Evolutionary conservation across 2,329 filamentous ascomycete genomes (phyloP).

Genomic region (Monilinia polystroma): DNA sequence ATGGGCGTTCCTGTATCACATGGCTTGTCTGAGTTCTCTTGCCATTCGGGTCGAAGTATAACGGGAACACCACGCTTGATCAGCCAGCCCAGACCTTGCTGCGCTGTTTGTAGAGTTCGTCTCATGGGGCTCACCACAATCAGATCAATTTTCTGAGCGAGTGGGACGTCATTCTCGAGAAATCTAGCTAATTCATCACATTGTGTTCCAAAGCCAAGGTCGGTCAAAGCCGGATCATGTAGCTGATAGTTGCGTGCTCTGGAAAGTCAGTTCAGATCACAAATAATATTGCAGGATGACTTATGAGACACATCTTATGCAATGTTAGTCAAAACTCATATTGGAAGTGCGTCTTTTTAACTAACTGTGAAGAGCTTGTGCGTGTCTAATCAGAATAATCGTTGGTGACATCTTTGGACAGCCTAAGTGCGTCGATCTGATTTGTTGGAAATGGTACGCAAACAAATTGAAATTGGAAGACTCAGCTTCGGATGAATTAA

Average conservation of each 20-base stretch:
- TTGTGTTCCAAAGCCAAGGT: conserved; percentile 32
- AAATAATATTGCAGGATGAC: conserved; percentile 28
- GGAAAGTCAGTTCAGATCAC: conserved; percentile 28
- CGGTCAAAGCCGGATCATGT: conserved; percentile 34
- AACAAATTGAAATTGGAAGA: neutral
- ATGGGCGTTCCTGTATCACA: conserved; percentile 38
- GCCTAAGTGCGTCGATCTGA: neutral
- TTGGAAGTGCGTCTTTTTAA: conserved; percentile 17
- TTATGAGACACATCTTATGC: conserved; percentile 38
- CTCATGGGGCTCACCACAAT: conserved; percentile 40
- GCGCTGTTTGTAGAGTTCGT: conserved; percentile 38
- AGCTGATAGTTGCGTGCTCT: conserved; percentile 33
- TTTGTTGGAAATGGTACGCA: neutral
- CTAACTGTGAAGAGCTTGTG: conserved; percentile 45
- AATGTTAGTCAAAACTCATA: conserved; percentile 19
- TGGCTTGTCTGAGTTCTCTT: conserved; percentile 39
- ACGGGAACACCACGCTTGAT: conserved; percentile 38
- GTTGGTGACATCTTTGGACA: conserved; percentile 42
- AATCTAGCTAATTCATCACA: conserved; percentile 32
- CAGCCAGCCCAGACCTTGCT: conserved; percentile 38
- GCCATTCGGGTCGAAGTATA: conserved; percentile 37
- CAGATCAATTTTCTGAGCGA: conserved; percentile 38
- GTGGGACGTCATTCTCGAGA: conserved; percentile 35
- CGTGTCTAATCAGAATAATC: conserved; percentile 46
- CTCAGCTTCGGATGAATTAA: neutral